phyloP scores from a whole-genome alignment of 2,329 filamentous ascomycete genomes.

The Trichoderma oligosporum region DNA sequence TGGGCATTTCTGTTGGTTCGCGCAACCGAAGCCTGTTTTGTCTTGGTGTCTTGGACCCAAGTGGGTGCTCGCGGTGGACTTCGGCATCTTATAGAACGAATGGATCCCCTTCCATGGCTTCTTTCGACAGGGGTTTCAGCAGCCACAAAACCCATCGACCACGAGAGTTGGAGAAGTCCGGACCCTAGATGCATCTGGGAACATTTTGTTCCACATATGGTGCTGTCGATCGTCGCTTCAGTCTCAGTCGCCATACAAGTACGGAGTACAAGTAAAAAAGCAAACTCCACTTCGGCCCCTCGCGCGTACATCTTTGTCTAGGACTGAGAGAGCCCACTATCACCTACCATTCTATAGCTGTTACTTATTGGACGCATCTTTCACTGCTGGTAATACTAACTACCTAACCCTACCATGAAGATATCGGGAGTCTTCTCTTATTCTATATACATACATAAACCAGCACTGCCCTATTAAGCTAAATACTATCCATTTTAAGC shows the following conservation, averaged over 20 bases:
- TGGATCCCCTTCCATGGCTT: constrained; percentile 12
- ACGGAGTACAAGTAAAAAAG: too few species aligned
- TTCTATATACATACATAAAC: not conserved
- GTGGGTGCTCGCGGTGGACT: constrained; percentile 9
- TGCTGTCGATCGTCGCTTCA: constrained; percentile 16
- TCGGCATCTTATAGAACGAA: constrained; percentile 18
- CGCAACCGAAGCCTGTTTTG: constrained; percentile 16
- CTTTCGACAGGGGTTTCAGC: not conserved
- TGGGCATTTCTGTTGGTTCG: not conserved
- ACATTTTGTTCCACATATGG: not conserved
- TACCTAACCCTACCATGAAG: not conserved
- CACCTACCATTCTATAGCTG: not conserved
- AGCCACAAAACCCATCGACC: constrained; percentile 9
- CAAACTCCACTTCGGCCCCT: constrained; percentile 10
- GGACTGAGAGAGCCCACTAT: not conserved
- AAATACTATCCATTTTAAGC: not conserved
- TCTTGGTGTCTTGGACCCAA: not conserved
- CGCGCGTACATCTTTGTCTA: not conserved
- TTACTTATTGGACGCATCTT: too few species aligned
- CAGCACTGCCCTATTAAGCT: not conserved
- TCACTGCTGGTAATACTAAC: too few species aligned
- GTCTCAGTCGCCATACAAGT: constrained; percentile 1
- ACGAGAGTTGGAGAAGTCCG: not conserved
- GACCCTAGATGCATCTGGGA: constrained; percentile 17
- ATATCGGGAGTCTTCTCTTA: not conserved